phyloP scores from a whole-genome alignment of 2,329 filamentous ascomycete species.

The Trichoderma arundinaceum region DNA sequence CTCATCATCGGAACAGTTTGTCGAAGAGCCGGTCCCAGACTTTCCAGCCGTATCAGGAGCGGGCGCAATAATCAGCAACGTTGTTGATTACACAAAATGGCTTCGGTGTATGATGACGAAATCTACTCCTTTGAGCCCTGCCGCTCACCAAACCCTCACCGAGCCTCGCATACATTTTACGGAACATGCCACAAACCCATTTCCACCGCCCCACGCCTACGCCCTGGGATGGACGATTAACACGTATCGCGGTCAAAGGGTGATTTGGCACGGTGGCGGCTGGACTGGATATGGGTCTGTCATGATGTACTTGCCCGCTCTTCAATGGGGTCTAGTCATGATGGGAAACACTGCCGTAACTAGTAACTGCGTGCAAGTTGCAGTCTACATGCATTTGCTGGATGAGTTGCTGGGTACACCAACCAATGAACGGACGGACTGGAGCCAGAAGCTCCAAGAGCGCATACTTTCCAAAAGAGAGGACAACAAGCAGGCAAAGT shows the following conservation, averaged over 20 bases:
- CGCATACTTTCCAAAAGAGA: no score
- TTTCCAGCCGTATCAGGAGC: not conserved
- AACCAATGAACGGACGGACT: not conserved
- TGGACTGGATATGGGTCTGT: slow-evolving; percentile 1
- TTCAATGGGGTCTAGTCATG: not conserved
- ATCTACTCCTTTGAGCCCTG: not conserved
- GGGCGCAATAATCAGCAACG: slow-evolving; percentile 4
- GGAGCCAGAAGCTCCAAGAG: not conserved
- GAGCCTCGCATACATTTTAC: not conserved
- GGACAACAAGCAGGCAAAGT: no score
- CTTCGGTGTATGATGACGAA: not conserved
- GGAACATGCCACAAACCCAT: not conserved
- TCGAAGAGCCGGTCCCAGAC: not conserved
- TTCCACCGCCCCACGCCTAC: not conserved
- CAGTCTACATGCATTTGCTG: not conserved
- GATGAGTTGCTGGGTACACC: not conserved
- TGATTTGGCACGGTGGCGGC: not conserved
- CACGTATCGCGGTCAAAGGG: not conserved
- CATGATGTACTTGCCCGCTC: not conserved
- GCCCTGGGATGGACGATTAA: slow-evolving; percentile 1
- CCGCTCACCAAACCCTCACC: not conserved
- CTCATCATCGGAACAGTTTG: not conserved
- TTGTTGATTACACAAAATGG: slow-evolving; percentile 6
- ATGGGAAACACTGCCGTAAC: not conserved
- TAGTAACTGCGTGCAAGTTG: not conserved